Evolutionary conservation across 495 filamentous ascomycete species (phyloP).

Genomic region (Penicillium riverlandense): DNA sequence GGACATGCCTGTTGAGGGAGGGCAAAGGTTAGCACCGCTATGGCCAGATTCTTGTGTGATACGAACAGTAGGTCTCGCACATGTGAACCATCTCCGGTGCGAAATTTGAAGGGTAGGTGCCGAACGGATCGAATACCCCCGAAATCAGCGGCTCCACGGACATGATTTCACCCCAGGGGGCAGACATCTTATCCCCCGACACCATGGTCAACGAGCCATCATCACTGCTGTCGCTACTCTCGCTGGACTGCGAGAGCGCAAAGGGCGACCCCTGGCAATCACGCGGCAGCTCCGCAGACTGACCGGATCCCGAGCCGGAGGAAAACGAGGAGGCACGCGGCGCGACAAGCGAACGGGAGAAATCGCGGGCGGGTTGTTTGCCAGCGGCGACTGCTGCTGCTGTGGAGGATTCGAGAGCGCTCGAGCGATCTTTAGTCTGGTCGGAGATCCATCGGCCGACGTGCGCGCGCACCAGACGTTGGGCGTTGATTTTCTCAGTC

Average conservation of each 20-base stretch:
- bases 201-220: background rate
- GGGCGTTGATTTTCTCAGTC: conserved; percentile 20
- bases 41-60: background rate
- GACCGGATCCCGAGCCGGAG: background rate
- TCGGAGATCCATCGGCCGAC: conserved; percentile 37
- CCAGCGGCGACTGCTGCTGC: background rate
- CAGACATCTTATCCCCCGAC: background rate
- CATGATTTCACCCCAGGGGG: background rate
- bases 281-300: background rate
- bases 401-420: background rate
- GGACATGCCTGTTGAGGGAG: conserved; percentile 11
- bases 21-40: background rate
- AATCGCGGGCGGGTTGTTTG: background rate
- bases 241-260: conserved; percentile 6
- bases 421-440: conserved; percentile 28
- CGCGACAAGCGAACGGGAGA: conserved; percentile 4
- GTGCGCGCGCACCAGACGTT: conserved; percentile 31
- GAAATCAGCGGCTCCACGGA: conserved; percentile 20
- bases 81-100: conserved; percentile 17
- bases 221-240: conserved; percentile 10
- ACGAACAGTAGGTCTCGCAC: conserved; percentile 20
- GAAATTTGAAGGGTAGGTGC: conserved; percentile 16
- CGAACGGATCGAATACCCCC: conserved; percentile 25
- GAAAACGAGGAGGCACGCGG: conserved; percentile 1
- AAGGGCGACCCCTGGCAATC: conserved; percentile 6